These are phyloP conservation scores for Chaetomium sp. DNA, from an alignment of 2,329 filamentous ascomycete species.

Conservation along the genomic window DNA sequence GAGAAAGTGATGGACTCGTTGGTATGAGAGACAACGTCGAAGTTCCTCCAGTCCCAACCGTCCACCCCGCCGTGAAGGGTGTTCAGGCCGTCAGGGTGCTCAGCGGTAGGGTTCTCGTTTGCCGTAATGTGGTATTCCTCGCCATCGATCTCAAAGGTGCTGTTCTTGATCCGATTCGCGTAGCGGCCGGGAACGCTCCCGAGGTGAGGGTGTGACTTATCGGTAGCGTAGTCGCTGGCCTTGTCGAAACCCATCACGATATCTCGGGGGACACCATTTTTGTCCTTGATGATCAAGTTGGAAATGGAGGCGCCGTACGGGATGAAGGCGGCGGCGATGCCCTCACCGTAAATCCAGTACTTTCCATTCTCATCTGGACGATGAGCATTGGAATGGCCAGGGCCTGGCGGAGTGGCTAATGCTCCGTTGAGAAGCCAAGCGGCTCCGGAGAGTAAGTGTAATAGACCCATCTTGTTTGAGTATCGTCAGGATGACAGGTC, in stretches of 20 bases:
- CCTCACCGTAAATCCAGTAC: constrained; percentile 69
- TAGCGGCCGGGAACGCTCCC: constrained; percentile 75
- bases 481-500: not conserved
- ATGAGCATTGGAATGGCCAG: not conserved
- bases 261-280: constrained; percentile 68
- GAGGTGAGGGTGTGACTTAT: constrained; percentile 69
- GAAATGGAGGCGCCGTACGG: constrained; percentile 74
- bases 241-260: constrained; percentile 77
- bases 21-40: constrained; percentile 71
- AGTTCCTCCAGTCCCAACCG: constrained; percentile 79
- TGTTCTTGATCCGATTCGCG: constrained; percentile 80
- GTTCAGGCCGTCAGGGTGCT: constrained; percentile 57
- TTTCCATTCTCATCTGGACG: constrained; percentile 63
- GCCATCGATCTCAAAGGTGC: constrained; percentile 69
- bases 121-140: constrained; percentile 58
- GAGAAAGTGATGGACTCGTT: constrained; percentile 72
- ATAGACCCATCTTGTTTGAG: constrained; percentile 25
- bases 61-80: constrained; percentile 70
- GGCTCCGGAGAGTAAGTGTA: constrained; percentile 30
- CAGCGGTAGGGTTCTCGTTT: constrained; percentile 63
- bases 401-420: constrained; percentile 23
- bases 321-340: constrained; percentile 70
- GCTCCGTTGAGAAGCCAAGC: constrained; percentile 39
- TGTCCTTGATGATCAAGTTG: constrained; percentile 71
- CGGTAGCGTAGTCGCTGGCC: constrained; percentile 67